Conservation (phyloP, 495 filamentous ascomycete species). For the Diplogelasinospora grovesii region DNA sequence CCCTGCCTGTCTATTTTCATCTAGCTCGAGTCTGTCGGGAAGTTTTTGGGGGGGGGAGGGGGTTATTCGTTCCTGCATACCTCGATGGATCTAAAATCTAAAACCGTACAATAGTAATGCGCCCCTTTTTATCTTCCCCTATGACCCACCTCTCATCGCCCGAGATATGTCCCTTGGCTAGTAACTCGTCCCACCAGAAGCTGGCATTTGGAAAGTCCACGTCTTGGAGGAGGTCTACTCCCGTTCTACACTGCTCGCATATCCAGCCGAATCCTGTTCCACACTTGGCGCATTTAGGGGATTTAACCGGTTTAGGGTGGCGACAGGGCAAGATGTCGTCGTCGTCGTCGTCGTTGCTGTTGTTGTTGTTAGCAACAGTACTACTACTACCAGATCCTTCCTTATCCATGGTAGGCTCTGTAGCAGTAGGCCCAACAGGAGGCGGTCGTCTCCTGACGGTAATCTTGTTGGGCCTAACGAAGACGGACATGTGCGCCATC, state of each 20-base stretch:
- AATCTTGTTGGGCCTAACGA: conserved; percentile 17
- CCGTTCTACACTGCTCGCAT: conserved; percentile 14
- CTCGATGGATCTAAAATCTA: too few relatives aligned
- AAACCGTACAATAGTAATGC: conserved; percentile 52
- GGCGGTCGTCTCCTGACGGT: conserved; percentile 10
- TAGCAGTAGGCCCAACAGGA: neutral
- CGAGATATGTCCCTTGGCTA: conserved; percentile 48
- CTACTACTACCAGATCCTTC: neutral
- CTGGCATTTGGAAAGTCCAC: conserved; percentile 35
- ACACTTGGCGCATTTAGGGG: neutral
- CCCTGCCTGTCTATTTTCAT: too few relatives aligned
- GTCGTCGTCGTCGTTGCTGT: neutral
- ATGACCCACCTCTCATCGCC: conserved; percentile 60
- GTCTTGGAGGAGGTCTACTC: too few relatives aligned
- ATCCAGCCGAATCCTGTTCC: conserved; percentile 13
- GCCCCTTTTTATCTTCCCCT: conserved; percentile 48
- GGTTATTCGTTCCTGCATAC: too few relatives aligned
- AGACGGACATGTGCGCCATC: conserved; percentile 31
- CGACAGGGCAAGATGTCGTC: neutral
- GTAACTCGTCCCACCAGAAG: conserved; percentile 49
- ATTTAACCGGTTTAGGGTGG: neutral
- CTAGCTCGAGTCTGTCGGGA: too few relatives aligned
- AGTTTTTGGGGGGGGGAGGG: too few relatives aligned
- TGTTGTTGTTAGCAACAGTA: neutral
- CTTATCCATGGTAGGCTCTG: neutral